phyloP scores from a whole-genome alignment of 768 basidiomycete genomes.

The Ramaria sp. region DNA sequence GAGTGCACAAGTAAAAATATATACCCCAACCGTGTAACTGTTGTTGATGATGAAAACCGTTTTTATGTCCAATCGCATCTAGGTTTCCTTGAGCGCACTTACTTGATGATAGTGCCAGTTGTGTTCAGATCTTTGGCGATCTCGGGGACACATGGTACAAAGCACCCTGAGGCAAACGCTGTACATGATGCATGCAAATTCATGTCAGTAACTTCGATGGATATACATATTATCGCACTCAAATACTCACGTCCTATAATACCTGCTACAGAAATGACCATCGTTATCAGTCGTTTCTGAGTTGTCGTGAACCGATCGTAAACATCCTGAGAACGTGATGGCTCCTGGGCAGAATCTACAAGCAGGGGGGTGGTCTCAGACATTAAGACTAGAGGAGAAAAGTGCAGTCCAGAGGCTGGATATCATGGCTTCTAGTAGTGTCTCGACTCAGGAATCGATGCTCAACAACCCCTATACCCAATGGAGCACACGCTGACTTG shows the following conservation, averaged over 20 bases:
- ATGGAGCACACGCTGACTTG: too few species aligned
- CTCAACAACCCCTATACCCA: too few species aligned
- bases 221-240: too few species aligned
- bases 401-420: too few species aligned
- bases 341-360: not conserved
- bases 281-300: constrained; percentile 43
- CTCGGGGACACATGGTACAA: constrained; percentile 66
- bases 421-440: too few species aligned
- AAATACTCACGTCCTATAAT: constrained; percentile 43
- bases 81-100: not conserved
- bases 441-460: too few species aligned
- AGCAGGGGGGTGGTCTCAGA: constrained; percentile 3
- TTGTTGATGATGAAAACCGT: not conserved
- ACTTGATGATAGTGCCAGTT: constrained; percentile 50
- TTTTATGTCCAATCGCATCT: too few species aligned
- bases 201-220: too few species aligned
- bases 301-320: constrained; percentile 48
- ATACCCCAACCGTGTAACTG: constrained; percentile 42
- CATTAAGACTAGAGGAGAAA: not conserved
- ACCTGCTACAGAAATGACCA: constrained; percentile 49
- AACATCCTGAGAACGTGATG: constrained; percentile 19
- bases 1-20: constrained; percentile 33
- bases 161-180: constrained; percentile 64
- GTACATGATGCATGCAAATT: too few species aligned
- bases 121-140: constrained; percentile 56